Percentiles rank a stretch among this genome's conserved stretches.
Evolutionary conservation across 2,329 filamentous ascomycete genomes (phyloP).

Genomic region (Diaporthe sp.): DNA sequence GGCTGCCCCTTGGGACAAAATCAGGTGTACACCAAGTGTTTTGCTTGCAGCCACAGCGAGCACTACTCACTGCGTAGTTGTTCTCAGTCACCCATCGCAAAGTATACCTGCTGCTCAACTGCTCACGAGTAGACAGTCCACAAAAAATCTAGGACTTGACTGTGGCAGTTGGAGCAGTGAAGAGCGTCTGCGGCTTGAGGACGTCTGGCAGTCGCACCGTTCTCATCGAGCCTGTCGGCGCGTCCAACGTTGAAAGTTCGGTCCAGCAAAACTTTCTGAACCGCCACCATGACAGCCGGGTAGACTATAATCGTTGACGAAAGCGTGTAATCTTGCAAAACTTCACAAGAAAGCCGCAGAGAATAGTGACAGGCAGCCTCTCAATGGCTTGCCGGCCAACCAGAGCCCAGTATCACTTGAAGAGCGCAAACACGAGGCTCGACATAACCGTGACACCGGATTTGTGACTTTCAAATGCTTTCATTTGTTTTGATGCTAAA

Average conservation of each 20-base stretch:
- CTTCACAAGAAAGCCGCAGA: too few species aligned
- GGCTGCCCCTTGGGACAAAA: not conserved
- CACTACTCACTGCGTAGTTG: not conserved
- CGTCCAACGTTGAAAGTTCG: not conserved
- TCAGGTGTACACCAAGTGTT: not conserved
- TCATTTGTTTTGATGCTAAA: conserved; percentile 41
- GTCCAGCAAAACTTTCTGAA: not conserved
- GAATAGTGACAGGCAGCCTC: too few species aligned
- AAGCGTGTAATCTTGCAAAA: not conserved
- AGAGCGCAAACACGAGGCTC: not conserved
- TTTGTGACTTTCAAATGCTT: conserved; percentile 37
- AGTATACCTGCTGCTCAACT: not conserved
- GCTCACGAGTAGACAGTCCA: too few species aligned
- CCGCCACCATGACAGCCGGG: not conserved
- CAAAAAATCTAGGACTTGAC: too few species aligned
- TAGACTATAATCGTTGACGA: too few species aligned
- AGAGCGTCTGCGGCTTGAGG: not conserved
- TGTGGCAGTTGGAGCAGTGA: not conserved
- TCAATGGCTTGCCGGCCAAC: not conserved
- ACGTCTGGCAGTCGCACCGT: not conserved
- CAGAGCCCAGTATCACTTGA: not conserved
- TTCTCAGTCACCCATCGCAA: not conserved
- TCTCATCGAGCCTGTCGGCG: not conserved
- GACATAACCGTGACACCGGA: not conserved
- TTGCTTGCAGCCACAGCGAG: not conserved